phyloP scores from a whole-genome alignment of 2,329 filamentous ascomycete genomes.

The Botrytis medusae region DNA sequence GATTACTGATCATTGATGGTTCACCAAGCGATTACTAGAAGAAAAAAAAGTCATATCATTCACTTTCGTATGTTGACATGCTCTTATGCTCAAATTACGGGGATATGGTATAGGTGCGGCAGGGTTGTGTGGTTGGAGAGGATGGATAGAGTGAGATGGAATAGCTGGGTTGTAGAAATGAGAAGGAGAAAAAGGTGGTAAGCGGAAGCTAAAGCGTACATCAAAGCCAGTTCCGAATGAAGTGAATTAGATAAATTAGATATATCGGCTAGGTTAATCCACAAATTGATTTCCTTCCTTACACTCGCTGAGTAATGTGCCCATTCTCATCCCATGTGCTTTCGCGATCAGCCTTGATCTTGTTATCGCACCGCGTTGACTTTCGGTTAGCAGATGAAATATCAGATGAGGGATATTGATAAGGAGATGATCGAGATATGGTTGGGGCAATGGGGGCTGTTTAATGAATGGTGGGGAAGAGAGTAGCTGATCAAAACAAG shows the following conservation, averaged over 20 bases:
- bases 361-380: background rate
- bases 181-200: background rate
- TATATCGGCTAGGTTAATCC: background rate
- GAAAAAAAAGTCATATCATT: background rate
- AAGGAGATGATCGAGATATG: background rate
- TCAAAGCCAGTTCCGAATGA: background rate
- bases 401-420: background rate
- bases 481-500: background rate
- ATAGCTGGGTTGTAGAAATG: background rate
- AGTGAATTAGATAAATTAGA: background rate
- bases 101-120: background rate
- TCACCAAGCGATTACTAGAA: background rate
- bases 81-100: background rate
- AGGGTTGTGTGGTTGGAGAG: background rate
- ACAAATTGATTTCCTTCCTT: background rate
- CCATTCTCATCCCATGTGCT: background rate
- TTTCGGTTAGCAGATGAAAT: background rate
- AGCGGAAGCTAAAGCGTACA: background rate
- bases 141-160: background rate
- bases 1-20: background rate
- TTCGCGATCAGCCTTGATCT: background rate
- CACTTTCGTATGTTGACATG: background rate
- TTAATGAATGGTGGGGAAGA: background rate
- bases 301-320: background rate
- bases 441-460: background rate